Base-by-base conservation (phyloP, 2,329 filamentous ascomycete genomes). In the Verticillium isaacii region DNA sequence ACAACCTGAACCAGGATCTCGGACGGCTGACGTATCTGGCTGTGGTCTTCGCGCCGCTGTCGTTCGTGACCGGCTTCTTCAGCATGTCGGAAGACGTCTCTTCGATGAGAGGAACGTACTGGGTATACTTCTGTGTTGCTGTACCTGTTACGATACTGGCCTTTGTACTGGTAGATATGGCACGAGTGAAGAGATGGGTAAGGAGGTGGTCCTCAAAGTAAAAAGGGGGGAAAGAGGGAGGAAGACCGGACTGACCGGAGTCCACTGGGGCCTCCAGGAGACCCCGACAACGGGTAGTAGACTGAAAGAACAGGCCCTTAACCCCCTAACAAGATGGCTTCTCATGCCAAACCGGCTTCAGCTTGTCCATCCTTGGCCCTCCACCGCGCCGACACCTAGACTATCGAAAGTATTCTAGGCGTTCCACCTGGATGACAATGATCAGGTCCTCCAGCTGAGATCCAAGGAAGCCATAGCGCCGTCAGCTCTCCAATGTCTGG, bases 11-110 rank as follows among this genome's bases (percentile, higher is more conserved):
- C 55, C 66, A 67, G 19, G 73, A 74, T 58, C 67, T 73, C 23
- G 67, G 68, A 14, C 68, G 71, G 23, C 66, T 74, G 8, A 74
- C 71, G 0, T 72, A 67, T 67, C 63, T 74, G 3, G 72, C 72
- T 3, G 73, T 71, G 1, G 66, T 74, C 59, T 74, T 73, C 63
- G 71, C 73, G 15, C 72, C 72, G 3, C 63, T 74, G 25, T 72
- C 70, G 56, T 67, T 71, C 9, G 63, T 73, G 5, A 68, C 72
- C 14, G 67, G 65, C 2, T 61, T 71, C 37, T 70, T 74, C 8
- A 71, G 69, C n/a, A 74, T 74, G 71, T 68, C 69, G 39, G 62
- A 66, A 6, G 64, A 70, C 32, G 57, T 69, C 32, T 19, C 58
- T 12, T 32, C 34, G 2, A 32, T 66, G 39, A 70, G 68, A 2